Evolutionary conservation across 2,329 filamentous ascomycete genomes (phyloP).

Genomic region (Fusarium circinatum): DNA sequence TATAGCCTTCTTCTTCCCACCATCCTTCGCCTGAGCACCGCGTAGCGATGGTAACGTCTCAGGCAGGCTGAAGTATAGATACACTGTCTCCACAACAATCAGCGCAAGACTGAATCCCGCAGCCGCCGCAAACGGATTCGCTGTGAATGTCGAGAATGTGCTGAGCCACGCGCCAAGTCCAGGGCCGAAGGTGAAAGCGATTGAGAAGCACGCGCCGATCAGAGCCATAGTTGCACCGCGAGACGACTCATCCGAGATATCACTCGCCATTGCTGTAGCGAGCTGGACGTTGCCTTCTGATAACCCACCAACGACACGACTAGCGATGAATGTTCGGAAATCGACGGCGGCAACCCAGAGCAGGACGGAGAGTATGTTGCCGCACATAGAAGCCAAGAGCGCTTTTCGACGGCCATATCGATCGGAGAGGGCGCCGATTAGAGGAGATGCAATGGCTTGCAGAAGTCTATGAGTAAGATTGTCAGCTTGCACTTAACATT

Average conservation of each 20-base stretch:
- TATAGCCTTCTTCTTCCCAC: slow-evolving; percentile 29
- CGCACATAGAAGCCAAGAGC: slow-evolving; percentile 88
- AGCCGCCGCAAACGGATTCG: slow-evolving; percentile 93
- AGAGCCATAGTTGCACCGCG: slow-evolving; percentile 94
- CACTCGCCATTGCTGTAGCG: slow-evolving; percentile 94
- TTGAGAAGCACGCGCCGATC: slow-evolving; percentile 94
- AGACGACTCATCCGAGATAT: slow-evolving; percentile 87
- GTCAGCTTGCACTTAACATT: slow-evolving; percentile 1
- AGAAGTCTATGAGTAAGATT: slow-evolving; percentile 68
- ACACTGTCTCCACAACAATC: slow-evolving; percentile 87
- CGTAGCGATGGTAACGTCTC: slow-evolving; percentile 80
- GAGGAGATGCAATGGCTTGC: slow-evolving; percentile 89
- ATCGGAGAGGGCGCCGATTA: slow-evolving; percentile 91
- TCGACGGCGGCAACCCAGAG: slow-evolving; percentile 94
- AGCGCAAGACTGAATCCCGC: slow-evolving; percentile 87
- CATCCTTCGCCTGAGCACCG: slow-evolving; percentile 42
- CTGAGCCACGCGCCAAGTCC: slow-evolving; percentile 89
- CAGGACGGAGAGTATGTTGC: slow-evolving; percentile 92
- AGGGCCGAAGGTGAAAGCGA: slow-evolving; percentile 96
- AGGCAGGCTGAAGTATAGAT: slow-evolving; percentile 84
- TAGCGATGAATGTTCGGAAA: slow-evolving; percentile 96
- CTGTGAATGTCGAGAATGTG: slow-evolving; percentile 78
- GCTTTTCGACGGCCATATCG: slow-evolving; percentile 87
- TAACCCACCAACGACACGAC: slow-evolving; percentile 88
- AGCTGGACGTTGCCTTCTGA: slow-evolving; percentile 98